A percentile compares a stretch with the other conserved stretches of the same genome.
phyloP scores from a whole-genome alignment of 345 rosid species.

The Carallia pectinifolia region DNA sequence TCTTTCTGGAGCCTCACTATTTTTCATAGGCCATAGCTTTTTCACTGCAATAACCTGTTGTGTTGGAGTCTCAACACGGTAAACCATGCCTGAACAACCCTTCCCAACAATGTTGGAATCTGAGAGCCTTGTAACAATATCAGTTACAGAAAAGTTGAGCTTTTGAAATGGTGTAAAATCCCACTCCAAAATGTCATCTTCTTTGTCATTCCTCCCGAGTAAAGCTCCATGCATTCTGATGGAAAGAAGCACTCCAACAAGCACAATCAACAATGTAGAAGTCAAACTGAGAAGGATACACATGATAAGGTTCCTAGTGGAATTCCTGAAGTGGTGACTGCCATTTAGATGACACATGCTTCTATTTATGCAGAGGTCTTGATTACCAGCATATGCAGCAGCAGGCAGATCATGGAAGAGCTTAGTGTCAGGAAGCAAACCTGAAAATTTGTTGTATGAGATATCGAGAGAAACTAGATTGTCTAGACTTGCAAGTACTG shows the following conservation, averaged over 20 bases:
- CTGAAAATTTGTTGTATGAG: conserved; percentile 61
- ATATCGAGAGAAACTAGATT: conserved; percentile 63
- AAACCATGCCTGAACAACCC: conserved; percentile 70
- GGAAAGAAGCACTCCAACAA: conserved; percentile 33
- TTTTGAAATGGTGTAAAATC: conserved; percentile 65
- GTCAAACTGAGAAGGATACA: conserved; percentile 43
- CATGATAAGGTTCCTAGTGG: conserved; percentile 35
- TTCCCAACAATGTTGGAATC: conserved; percentile 58
- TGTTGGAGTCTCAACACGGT: conserved; percentile 52
- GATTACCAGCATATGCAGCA: conserved; percentile 48
- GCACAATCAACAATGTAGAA: conserved; percentile 33
- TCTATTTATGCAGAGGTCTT: conserved; percentile 47
- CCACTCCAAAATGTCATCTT: conserved; percentile 45
- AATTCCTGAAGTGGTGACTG: conserved; percentile 24
- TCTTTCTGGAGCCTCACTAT: conserved; percentile 46
- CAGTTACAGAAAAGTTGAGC: conserved; percentile 54
- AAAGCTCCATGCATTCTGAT: conserved; percentile 35
- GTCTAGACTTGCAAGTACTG: conserved; percentile 42
- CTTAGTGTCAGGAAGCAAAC: conserved; percentile 56
- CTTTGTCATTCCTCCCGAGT: conserved; percentile 24
- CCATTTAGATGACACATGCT: conserved; percentile 27
- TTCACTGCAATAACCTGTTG: conserved; percentile 65
- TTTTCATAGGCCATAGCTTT: conserved; percentile 62
- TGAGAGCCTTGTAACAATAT: conserved; percentile 44
- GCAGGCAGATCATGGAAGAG: conserved; percentile 51